Base-by-base conservation (phyloP, 768 basidiomycete species). In the Scleroderma citrinum region DNA sequence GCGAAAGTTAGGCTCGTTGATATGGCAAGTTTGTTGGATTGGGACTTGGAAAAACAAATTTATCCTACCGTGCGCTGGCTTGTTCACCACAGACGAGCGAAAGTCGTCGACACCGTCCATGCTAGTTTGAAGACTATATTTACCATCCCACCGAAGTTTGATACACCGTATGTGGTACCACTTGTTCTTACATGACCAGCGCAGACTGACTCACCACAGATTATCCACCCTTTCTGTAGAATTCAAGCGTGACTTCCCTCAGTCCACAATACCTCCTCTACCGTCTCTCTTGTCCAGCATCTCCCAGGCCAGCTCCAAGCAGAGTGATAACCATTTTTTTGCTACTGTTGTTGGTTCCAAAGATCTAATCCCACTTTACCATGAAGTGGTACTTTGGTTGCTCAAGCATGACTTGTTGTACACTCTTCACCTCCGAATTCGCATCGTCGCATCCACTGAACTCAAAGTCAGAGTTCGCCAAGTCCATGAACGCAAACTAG, bases 21-120 rank as follows among this genome's bases (percentile, higher is more conserved):
- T 55, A 83, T 92, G 75, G 85, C 85, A 3, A 83, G 76, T 60
- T 62, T 89, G 31, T 69, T 94, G 35, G 89, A 92, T 49, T 90
- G 90, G 81, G 84, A 92, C 55, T 69, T 91, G 7, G 82, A 91
- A 56, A 72, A 78, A 0, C 90, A 95, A 57, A 76, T 95, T 1
- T 89, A 87, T 59, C 89, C 92, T 1, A 81, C 88, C n/a, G 94
- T 95, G 8, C 81, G 91, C 16, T 92, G 92, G 80, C 75, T 99
- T 26, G 87, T 97, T 26, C 83, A 90, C 51, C 92, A 93, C 67
- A 78, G 90, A 46, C 79, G 90, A 59, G 95, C 92, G 5, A 91
- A 91, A 57, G 72, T 98, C 23, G 85, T 96, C 37, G 93, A 97
- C 53, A 78, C 83, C 16, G 81, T 98, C 29, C 88, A 92, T 58